A percentile compares a stretch with the other conserved stretches of the same genome.
These are phyloP conservation scores for Plasmodium inui DNA, from an alignment of 169 alveolate genomes.

Conservation along the genomic window DNA sequence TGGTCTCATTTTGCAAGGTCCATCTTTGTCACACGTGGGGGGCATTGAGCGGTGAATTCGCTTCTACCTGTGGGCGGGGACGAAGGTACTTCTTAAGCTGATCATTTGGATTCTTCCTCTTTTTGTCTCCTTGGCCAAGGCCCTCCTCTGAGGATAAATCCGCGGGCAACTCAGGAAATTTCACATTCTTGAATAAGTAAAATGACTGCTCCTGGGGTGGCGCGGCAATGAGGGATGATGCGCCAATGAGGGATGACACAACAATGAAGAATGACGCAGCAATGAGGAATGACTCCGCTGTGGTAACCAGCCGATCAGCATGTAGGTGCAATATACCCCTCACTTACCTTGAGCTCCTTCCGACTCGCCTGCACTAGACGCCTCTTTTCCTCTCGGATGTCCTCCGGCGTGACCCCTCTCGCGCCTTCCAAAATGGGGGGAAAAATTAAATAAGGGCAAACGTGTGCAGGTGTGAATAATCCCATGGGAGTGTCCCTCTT, in stretches of 20 bases:
- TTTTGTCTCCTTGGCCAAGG: neutral
- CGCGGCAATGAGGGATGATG: neutral
- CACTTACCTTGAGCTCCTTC: constrained; percentile 47
- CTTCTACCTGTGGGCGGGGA: neutral
- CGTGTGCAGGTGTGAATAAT: neutral
- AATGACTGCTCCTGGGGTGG: constrained; percentile 22
- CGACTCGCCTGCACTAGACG: constrained; percentile 20
- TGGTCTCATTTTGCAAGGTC: neutral
- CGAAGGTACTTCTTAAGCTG: constrained; percentile 28
- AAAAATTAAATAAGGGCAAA: neutral
- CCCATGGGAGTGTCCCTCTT: neutral
- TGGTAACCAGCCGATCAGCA: neutral
- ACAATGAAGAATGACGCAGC: neutral
- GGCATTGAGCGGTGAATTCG: neutral
- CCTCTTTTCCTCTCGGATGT: constrained; percentile 39
- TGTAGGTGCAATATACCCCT: neutral
- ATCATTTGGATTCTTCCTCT: constrained; percentile 9
- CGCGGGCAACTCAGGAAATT: constrained; percentile 26
- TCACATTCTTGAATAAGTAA: constrained; percentile 46
- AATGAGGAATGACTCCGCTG: too few relatives aligned
- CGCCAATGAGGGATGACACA: neutral
- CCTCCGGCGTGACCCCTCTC: constrained; percentile 3
- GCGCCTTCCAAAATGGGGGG: constrained; percentile 8
- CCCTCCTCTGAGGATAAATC: neutral
- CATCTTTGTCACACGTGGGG: neutral